A percentile compares a stretch with the other conserved stretches of the same genome.
Conservation (phyloP, 306 rosid species). For the Rosa lucieae region DNA sequence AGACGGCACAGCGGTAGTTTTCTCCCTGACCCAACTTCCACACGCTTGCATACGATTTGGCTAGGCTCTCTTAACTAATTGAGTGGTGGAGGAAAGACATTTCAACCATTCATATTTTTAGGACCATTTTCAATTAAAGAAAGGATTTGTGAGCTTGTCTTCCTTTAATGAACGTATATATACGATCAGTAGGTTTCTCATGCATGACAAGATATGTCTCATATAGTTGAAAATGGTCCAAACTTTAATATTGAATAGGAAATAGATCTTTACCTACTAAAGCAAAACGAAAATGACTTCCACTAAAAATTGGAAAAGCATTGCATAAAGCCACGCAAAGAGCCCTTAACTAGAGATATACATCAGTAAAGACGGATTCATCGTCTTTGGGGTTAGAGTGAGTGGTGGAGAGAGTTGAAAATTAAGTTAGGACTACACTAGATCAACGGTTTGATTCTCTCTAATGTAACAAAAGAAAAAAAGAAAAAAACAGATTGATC, state of each 20-base stretch:
- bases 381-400: background rate
- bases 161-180: background rate
- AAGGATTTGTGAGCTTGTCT: background rate
- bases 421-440: background rate
- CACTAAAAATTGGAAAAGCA: background rate
- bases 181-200: too few species aligned
- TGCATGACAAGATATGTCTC: background rate
- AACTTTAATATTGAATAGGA: background rate
- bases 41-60: background rate
- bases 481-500: too few species aligned
- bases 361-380: background rate
- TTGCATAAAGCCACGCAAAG: background rate
- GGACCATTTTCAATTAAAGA: background rate
- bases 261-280: background rate
- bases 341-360: background rate
- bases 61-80: too few species aligned
- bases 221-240: background rate
- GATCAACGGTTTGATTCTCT: background rate
- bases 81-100: background rate
- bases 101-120: background rate
- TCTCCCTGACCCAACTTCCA: background rate
- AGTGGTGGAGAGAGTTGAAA: background rate
- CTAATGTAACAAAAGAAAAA: background rate
- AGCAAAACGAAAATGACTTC: background rate
- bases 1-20: too few species aligned